Conservation (phyloP, 2,329 filamentous ascomycete species). For the Cladosporium sp. region DNA sequence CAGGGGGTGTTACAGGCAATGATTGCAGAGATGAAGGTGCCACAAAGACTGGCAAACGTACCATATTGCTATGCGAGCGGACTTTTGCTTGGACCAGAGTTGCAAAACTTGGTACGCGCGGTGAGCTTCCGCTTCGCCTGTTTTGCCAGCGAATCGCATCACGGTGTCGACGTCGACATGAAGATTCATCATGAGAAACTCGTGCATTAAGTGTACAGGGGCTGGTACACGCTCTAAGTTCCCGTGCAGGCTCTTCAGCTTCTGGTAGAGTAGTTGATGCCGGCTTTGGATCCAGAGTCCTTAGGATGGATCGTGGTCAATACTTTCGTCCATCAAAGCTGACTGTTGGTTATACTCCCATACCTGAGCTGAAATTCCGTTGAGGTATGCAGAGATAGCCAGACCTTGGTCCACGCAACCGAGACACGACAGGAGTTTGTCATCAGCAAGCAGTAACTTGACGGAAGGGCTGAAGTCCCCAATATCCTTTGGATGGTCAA, state of each 20-base stretch:
- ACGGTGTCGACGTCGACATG: slow-evolving; percentile 16
- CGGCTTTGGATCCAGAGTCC: slow-evolving; percentile 19
- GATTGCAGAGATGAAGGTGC: background rate
- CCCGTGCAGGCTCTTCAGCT: slow-evolving; percentile 8
- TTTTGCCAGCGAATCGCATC: slow-evolving; percentile 18
- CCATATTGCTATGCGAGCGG: slow-evolving; percentile 17
- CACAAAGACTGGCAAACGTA: background rate
- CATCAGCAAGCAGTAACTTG: slow-evolving; percentile 12
- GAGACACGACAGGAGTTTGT: slow-evolving; percentile 10
- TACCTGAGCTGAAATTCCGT: slow-evolving; percentile 16
- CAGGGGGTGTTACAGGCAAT: background rate
- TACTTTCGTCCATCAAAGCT: slow-evolving; percentile 3
- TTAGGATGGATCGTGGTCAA: slow-evolving; percentile 13
- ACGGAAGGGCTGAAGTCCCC: slow-evolving; percentile 8
- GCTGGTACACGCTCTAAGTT: slow-evolving; percentile 5
- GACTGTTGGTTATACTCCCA: slow-evolving; percentile 19
- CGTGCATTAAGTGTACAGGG: slow-evolving; percentile 8
- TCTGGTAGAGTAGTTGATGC: slow-evolving; percentile 13
- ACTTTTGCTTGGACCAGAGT: slow-evolving; percentile 14
- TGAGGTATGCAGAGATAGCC: slow-evolving; percentile 12
- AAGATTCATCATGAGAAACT: slow-evolving; percentile 18
- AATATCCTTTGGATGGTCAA: background rate
- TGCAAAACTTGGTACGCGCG: slow-evolving; percentile 17
- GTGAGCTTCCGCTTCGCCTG: slow-evolving; percentile 18
- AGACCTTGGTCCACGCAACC: slow-evolving; percentile 12